A percentile compares a stretch with the other conserved stretches of the same genome.
These are phyloP conservation scores for Pythium aphanidermatum DNA, from an alignment of 352 stramenopile genomes.

Conservation along the genomic window DNA sequence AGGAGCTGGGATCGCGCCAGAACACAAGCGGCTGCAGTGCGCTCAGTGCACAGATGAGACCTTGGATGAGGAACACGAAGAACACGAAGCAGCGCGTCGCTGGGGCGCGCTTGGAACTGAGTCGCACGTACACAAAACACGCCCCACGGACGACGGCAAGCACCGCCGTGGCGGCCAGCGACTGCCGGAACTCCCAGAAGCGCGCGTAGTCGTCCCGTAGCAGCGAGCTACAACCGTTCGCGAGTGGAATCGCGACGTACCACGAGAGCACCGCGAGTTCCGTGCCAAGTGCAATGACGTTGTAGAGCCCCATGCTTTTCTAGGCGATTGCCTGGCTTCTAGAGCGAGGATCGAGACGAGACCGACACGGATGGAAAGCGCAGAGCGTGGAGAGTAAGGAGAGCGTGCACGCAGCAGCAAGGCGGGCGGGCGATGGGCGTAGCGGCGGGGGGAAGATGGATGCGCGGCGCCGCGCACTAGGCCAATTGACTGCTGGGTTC, in stretches of 20 bases:
- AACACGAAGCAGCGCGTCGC: conserved; percentile 78
- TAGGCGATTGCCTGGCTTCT: background rate
- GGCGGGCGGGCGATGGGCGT: background rate
- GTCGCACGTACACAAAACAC: conserved; percentile 66
- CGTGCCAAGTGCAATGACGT: conserved; percentile 44
- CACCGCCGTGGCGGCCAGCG: conserved; percentile 43
- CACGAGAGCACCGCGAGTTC: conserved; percentile 52
- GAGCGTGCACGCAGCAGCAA: background rate
- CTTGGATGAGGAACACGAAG: conserved; percentile 59
- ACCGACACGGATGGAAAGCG: conserved; percentile 6
- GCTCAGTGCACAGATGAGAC: conserved; percentile 30
- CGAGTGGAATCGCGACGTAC: conserved; percentile 43
- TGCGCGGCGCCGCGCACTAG: background rate
- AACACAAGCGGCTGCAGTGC: conserved; percentile 67
- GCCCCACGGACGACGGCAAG: conserved; percentile 45
- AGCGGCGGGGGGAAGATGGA: background rate
- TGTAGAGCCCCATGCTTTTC: conserved; percentile 55
- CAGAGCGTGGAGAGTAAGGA: background rate
- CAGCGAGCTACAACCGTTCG: conserved; percentile 21
- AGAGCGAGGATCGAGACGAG: background rate
- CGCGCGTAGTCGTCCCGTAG: conserved; percentile 31
- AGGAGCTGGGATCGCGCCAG: conserved; percentile 42
- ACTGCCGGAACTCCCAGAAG: conserved; percentile 56
- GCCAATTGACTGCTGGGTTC: background rate
- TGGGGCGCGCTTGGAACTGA: conserved; percentile 60